phyloP scores from a whole-genome alignment of 306 rosid species.

The Dryas drummondii region DNA sequence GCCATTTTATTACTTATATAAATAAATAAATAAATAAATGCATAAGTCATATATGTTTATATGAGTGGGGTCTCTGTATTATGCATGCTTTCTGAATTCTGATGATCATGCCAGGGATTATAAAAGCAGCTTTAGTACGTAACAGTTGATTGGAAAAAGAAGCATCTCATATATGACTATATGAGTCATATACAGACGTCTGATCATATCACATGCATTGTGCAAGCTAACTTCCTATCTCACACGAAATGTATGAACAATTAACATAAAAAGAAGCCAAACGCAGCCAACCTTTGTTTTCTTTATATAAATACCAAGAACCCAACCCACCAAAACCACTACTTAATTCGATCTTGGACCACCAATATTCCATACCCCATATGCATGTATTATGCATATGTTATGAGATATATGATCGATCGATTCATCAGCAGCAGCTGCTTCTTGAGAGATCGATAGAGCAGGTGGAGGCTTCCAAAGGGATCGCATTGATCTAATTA shows the following conservation, averaged over 20 bases:
- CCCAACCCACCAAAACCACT: conserved; percentile 25
- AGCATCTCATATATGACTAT: neutral
- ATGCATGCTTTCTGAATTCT: too few relatives aligned
- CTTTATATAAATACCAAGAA: conserved; percentile 29
- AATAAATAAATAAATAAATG: too few relatives aligned
- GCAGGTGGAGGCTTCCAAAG: conserved; percentile 85
- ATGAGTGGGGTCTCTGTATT: too few relatives aligned
- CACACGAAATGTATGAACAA: conserved; percentile 45
- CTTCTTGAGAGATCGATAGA: conserved; percentile 15
- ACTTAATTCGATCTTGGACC: neutral
- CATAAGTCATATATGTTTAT: too few relatives aligned
- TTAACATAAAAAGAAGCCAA: neutral
- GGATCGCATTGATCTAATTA: conserved; percentile 86
- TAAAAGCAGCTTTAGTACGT: neutral
- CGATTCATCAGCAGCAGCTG: too few relatives aligned
- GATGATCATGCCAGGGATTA: too few relatives aligned
- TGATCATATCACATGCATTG: too few relatives aligned
- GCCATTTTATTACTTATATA: too few relatives aligned
- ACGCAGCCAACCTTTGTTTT: conserved; percentile 15
- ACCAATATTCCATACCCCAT: conserved; percentile 17
- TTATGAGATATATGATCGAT: too few relatives aligned
- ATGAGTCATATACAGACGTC: neutral
- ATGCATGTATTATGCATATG: neutral
- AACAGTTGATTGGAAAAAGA: neutral
- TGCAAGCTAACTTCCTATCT: conserved; percentile 20